A percentile compares a stretch with the other conserved stretches of the same genome.
Conservation (phyloP, 2,329 filamentous ascomycete species). For the Alternaria dauci region DNA sequence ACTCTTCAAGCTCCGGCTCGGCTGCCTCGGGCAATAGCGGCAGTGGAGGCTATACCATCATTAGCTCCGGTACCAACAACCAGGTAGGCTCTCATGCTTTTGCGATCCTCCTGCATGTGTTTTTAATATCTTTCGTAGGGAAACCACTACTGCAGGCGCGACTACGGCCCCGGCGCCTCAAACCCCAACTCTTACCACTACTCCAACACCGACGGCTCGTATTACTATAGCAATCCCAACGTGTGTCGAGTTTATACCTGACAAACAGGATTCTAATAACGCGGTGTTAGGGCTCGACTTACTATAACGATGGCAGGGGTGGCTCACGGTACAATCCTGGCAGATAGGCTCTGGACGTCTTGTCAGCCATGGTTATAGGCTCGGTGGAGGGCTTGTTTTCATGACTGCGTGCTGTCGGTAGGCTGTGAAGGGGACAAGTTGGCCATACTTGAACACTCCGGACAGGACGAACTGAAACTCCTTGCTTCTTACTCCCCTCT, state of each 20-base stretch:
- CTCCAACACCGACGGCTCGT: conserved; percentile 46
- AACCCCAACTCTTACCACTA: conserved; percentile 54
- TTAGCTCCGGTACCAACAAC: conserved; percentile 54
- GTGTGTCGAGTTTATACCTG: conserved; percentile 1
- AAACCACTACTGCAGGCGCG: conserved; percentile 53
- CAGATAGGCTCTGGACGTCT: conserved; percentile 20
- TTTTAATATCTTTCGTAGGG: conserved; percentile 33
- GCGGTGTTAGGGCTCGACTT: conserved; percentile 39
- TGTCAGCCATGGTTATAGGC: neutral
- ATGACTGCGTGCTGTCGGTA: neutral
- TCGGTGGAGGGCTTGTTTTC: neutral
- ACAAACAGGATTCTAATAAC: neutral
- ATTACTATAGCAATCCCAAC: conserved; percentile 51
- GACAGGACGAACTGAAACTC: neutral
- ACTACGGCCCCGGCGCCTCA: conserved; percentile 47
- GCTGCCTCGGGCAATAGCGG: conserved; percentile 18
- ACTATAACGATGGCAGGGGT: conserved; percentile 50
- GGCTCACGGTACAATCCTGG: conserved; percentile 39
- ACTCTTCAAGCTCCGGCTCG: conserved; percentile 20
- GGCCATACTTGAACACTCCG: neutral
- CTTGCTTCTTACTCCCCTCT: neutral
- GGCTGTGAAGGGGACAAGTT: neutral
- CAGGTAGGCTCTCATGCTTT: conserved; percentile 14
- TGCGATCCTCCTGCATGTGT: neutral
- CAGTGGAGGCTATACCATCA: conserved; percentile 46